phyloP scores from a whole-genome alignment of 2,329 filamentous ascomycete genomes.

The Diaporthe citriasiana region DNA sequence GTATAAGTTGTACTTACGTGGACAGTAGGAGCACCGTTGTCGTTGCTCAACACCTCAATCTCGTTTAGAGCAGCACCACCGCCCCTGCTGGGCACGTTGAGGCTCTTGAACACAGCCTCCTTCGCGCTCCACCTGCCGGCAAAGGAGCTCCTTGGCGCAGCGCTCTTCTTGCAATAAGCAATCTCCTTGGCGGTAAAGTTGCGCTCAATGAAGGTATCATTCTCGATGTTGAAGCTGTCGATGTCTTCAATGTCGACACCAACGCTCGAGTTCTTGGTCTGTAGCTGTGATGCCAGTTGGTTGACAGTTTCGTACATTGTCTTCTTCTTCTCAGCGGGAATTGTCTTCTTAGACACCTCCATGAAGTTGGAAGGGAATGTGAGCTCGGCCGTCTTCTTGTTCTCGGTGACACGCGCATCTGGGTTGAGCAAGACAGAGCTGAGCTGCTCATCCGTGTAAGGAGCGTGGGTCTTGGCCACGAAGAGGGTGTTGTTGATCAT shows the following conservation, averaged over 20 bases:
- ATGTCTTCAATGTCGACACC: constrained; percentile 96
- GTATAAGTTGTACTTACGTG: constrained; percentile 71
- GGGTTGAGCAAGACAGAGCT: constrained; percentile 94
- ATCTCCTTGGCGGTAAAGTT: constrained; percentile 93
- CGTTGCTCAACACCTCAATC: constrained; percentile 90
- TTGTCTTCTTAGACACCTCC: constrained; percentile 70
- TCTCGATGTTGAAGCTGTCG: constrained; percentile 88
- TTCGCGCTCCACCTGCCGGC: constrained; percentile 97
- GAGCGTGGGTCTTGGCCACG: constrained; percentile 91
- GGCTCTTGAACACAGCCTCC: constrained; percentile 98
- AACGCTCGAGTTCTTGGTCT: constrained; percentile 80
- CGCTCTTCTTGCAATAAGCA: constrained; percentile 84
- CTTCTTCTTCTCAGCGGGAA: constrained; percentile 63
- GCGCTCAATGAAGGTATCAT: constrained; percentile 92
- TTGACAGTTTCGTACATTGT: constrained; percentile 83
- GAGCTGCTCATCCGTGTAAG: constrained; percentile 91
- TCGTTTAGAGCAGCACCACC: constrained; percentile 92
- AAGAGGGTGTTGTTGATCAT: constrained; percentile 98
- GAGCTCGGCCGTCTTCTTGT: constrained; percentile 89
- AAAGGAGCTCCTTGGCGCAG: constrained; percentile 89
- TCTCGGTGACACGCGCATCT: constrained; percentile 83
- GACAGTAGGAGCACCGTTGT: constrained; percentile 86
- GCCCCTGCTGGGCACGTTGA: constrained; percentile 88
- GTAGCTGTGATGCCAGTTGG: constrained; percentile 76
- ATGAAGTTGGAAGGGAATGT: constrained; percentile 79